These are phyloP conservation scores for Cladophialophora immunda DNA, from an alignment of 2,329 filamentous ascomycete species.

Conservation along the genomic window DNA sequence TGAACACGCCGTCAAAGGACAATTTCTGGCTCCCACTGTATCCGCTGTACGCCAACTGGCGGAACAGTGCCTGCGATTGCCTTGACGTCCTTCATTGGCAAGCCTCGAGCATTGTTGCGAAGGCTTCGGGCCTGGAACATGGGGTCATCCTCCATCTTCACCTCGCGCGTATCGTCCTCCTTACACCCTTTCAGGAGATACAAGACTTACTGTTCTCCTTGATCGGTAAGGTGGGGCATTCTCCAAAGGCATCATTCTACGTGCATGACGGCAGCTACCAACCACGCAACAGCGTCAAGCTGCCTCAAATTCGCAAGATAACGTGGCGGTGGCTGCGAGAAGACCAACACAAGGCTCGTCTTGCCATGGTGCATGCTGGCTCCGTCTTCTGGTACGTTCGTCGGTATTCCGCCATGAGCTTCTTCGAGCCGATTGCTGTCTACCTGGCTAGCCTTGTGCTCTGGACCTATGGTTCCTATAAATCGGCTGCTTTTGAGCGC, in stretches of 20 bases:
- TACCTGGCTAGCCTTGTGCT: constrained; percentile 58
- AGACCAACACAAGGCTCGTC: constrained; percentile 65
- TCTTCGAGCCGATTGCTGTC: constrained; percentile 57
- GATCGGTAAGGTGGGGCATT: constrained; percentile 36
- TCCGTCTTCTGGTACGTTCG: constrained; percentile 62
- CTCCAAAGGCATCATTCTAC: constrained; percentile 37
- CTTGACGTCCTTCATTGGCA: constrained; percentile 67
- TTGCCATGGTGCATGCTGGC: constrained; percentile 64
- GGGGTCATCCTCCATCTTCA: constrained; percentile 66
- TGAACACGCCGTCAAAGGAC: constrained; percentile 46
- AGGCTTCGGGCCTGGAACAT: constrained; percentile 61
- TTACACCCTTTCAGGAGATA: constrained; percentile 60
- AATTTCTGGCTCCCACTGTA: constrained; percentile 59
- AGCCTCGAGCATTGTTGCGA: constrained; percentile 62
- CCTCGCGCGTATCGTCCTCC: constrained; percentile 61
- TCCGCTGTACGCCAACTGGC: constrained; percentile 57
- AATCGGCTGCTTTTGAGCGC: constrained; percentile 35
- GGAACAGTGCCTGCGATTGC: constrained; percentile 54
- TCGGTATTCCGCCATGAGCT: constrained; percentile 58
- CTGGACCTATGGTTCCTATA: constrained; percentile 57
- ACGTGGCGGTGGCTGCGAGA: constrained; percentile 60
- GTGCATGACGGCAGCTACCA: constrained; percentile 40
- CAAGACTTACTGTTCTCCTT: constrained; percentile 43
- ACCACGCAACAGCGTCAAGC: constrained; percentile 34
- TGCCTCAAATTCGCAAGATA: constrained; percentile 44